These are phyloP conservation scores for Blastocystis sp. DNA, from an alignment of 352 stramenopile genomes.

Conservation along the genomic window DNA sequence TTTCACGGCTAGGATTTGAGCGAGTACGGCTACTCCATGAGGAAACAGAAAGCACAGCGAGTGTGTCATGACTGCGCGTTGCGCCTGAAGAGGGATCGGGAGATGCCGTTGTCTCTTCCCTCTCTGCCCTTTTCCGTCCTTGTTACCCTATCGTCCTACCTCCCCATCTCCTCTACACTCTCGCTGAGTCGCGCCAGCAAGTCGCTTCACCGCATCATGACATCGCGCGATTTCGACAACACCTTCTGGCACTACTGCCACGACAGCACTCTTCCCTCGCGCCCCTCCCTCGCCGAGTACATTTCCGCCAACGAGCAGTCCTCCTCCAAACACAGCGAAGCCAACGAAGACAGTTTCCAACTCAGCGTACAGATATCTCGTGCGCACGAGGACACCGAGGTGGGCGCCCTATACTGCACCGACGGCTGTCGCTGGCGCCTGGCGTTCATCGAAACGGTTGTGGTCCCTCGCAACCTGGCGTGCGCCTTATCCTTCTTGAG, in stretches of 20 bases:
- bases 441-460: conserved; percentile 42
- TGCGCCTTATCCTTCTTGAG: background rate
- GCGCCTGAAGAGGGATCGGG: background rate
- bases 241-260: conserved; percentile 24
- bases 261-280: background rate
- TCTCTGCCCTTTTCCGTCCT: conserved; percentile 32
- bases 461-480: background rate
- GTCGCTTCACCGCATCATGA: conserved; percentile 34
- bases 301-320: background rate
- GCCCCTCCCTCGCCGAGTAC: background rate
- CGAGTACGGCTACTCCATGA: conserved; percentile 36
- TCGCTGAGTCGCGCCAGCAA: conserved; percentile 15
- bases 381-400: background rate
- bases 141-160: conserved; percentile 27
- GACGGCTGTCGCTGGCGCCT: conserved; percentile 28
- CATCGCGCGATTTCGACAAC: conserved; percentile 40
- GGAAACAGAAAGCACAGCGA: background rate
- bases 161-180: conserved; percentile 10
- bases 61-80: conserved; percentile 16
- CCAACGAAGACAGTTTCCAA: background rate
- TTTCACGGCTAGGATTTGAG: conserved; percentile 29
- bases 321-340: background rate
- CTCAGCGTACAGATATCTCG: background rate
- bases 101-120: background rate
- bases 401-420: background rate